phyloP scores from a whole-genome alignment of 495 filamentous ascomycete genomes.

The Penicillium crystallinum region DNA sequence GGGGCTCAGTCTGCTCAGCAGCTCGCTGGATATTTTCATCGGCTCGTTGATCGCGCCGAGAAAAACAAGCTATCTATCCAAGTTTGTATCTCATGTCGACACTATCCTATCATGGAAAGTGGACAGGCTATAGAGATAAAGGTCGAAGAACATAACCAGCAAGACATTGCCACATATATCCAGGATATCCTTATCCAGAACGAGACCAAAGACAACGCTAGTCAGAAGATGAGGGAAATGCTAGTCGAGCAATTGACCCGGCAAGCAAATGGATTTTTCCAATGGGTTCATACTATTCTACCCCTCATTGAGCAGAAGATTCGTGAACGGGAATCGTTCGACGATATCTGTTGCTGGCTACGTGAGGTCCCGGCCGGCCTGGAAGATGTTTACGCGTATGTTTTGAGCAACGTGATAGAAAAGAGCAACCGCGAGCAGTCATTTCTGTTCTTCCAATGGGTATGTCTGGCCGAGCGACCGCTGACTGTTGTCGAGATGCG shows the following conservation, averaged over 20 bases:
- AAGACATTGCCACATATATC: slow-evolving; percentile 8
- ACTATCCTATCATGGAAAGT: slow-evolving; percentile 6
- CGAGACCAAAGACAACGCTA: not conserved
- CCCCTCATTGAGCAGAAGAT: not conserved
- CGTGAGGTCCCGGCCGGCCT: slow-evolving; percentile 1
- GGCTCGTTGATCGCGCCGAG: not conserved
- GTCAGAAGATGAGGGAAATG: not conserved
- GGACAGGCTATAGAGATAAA: not conserved
- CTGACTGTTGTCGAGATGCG: slow-evolving; percentile 12
- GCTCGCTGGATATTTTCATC: slow-evolving; percentile 10
- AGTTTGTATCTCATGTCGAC: slow-evolving; percentile 17
- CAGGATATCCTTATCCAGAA: slow-evolving; percentile 1
- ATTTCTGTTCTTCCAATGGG: slow-evolving; percentile 13
- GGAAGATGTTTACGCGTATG: slow-evolving; percentile 9
- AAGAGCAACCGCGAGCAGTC: not conserved
- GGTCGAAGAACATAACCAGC: slow-evolving; percentile 4
- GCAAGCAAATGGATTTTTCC: not conserved
- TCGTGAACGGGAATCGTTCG: slow-evolving; percentile 5
- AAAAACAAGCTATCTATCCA: not conserved
- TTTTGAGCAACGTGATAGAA: slow-evolving; percentile 8
- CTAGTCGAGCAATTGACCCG: slow-evolving; percentile 3
- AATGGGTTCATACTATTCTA: slow-evolving; percentile 9
- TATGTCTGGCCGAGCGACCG: slow-evolving; percentile 14
- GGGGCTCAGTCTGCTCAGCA: slow-evolving; percentile 7
- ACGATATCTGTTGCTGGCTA: slow-evolving; percentile 5